Evolutionary conservation across 2,329 filamentous ascomycete species (phyloP), one percentile per base, ranked within the genome.

Genomic region (Thyridium curvatum): DNA sequence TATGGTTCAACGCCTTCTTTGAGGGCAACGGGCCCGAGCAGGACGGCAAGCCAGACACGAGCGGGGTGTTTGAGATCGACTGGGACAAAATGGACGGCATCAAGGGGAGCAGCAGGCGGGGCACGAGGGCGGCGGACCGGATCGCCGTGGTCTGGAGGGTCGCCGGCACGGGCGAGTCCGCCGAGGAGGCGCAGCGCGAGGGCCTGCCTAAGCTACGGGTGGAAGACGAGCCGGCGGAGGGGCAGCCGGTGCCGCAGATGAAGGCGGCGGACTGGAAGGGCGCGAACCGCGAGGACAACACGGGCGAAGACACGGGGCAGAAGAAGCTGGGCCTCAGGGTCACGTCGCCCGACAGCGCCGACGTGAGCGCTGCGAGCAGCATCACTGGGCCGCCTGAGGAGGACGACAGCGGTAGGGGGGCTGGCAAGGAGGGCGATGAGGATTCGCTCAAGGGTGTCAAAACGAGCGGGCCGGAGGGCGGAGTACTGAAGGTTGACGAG

Each of bases 1-100:
- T 95, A 13, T 98, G 93, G 93, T 95, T 96, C 69, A 98, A 98
- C 54, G 71, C 82, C 2, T 97, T 82, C 61, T 97, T 97, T 52
- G 93, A 97, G 63, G 89, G 90, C 33, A 68, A 77, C 15, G 84
- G 85, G 0, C 81, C 84, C 0, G 84, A 89, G 53, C 71, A 80
- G 32, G 60, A 66, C 18, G 86, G 85, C 17, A 64, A 69, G 13
- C 32, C 32, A 0, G 73, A 84, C 35, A 73, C 82, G 32, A 85
- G 74, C 9, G 91, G 76, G 10, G 66, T 79, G 3, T 79, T 79
- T 36, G 61, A 66, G 41, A 72, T 79, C 18, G 70, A 71, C 1
- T 79, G 76, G 76, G 74, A 78, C 30, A 68, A 70, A 39, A 86
- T 98, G 79, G 93, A 98, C 50, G 93, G 93, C 3, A 90, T 98